These are phyloP conservation scores for Coemansia guatemalensis DNA, from an alignment of 192 early-diverging fungal species.

Conservation along the genomic window DNA sequence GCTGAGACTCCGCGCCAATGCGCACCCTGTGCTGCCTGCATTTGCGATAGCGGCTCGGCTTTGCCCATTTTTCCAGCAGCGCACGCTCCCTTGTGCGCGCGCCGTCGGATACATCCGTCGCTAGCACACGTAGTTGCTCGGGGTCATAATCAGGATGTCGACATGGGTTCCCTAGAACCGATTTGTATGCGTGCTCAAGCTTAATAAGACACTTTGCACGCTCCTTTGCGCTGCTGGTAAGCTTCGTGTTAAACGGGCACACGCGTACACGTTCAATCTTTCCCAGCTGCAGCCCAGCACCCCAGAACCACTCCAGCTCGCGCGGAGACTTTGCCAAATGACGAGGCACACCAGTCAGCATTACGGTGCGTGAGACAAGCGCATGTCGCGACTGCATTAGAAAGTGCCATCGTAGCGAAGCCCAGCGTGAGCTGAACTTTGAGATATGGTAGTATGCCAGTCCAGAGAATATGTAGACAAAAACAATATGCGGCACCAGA, in stretches of 20 bases:
- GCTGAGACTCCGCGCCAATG: neutral
- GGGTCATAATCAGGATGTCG: constrained; percentile 63
- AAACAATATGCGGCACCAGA: constrained; percentile 49
- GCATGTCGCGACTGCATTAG: constrained; percentile 51
- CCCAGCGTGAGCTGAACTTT: constrained; percentile 51
- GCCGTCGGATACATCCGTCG: constrained; percentile 13
- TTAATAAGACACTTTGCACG: constrained; percentile 56
- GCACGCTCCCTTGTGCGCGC: constrained; percentile 27
- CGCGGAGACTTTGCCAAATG: constrained; percentile 55
- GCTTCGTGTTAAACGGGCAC: constrained; percentile 56
- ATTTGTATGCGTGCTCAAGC: constrained; percentile 59
- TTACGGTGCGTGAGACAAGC: constrained; percentile 61
- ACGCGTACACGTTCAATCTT: constrained; percentile 66
- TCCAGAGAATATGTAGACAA: constrained; percentile 49
- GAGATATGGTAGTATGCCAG: constrained; percentile 54
- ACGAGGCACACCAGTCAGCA: constrained; percentile 67
- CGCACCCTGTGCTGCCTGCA: neutral
- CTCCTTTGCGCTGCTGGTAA: constrained; percentile 59
- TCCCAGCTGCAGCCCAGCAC: constrained; percentile 58
- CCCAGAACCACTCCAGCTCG: constrained; percentile 67
- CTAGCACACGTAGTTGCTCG: constrained; percentile 22
- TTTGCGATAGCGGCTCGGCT: constrained; percentile 14
- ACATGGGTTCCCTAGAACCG: constrained; percentile 72
- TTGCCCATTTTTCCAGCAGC: constrained; percentile 39
- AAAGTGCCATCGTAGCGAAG: constrained; percentile 56